Percentiles rank a stretch among this genome's conserved stretches.
These are phyloP conservation scores for Lentinula raphanica DNA, from an alignment of 768 basidiomycete genomes.

Conservation along the genomic window DNA sequence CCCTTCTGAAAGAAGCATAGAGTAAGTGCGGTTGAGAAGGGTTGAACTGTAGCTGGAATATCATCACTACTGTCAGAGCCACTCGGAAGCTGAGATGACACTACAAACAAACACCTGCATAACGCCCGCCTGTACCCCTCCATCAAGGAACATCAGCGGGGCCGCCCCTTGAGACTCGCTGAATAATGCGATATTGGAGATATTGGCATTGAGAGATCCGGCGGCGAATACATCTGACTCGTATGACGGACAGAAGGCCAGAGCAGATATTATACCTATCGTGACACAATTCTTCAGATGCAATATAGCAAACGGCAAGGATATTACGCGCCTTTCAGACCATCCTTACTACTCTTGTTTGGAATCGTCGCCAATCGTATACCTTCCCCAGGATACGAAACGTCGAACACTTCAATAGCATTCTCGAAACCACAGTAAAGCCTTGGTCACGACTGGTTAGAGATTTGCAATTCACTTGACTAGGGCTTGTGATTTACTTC, in stretches of 20 bases:
- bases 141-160: conserved; percentile 3
- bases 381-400: conserved; percentile 69
- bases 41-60: conserved; percentile 67
- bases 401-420: conserved; percentile 82
- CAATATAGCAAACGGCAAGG: too few relatives aligned
- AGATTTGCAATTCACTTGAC: neutral
- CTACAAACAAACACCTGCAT: conserved; percentile 40
- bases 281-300: too few relatives aligned
- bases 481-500: conserved; percentile 41
- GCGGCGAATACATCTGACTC: conserved; percentile 72
- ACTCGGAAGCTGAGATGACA: neutral
- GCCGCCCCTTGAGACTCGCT: conserved; percentile 33
- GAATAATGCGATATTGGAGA: conserved; percentile 61
- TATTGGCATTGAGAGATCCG: conserved; percentile 58
- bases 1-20: conserved; percentile 74
- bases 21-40: conserved; percentile 64
- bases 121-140: conserved; percentile 35
- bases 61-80: neutral
- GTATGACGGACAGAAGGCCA: conserved; percentile 68
- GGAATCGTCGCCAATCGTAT: conserved; percentile 65
- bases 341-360: conserved; percentile 74
- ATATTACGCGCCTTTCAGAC: conserved; percentile 68
- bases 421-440: conserved; percentile 85
- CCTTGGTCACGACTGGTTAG: conserved; percentile 28
- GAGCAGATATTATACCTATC: conserved; percentile 78